Conservation (phyloP, 2,329 filamentous ascomycete genomes). For the Penicillium sp. region DNA sequence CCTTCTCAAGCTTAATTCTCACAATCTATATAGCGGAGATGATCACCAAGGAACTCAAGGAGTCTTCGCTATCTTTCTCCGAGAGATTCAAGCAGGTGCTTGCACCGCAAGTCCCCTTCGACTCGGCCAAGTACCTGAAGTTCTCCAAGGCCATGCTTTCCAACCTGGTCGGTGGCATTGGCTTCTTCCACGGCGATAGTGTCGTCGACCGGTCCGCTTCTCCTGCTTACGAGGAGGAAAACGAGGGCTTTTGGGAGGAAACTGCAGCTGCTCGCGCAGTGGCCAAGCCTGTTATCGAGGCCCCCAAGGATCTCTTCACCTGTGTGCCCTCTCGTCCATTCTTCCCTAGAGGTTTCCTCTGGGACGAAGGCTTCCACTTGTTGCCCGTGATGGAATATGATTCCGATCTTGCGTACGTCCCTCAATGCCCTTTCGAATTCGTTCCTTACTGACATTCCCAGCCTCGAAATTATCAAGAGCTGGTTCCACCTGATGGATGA, state of each 20-base stretch:
- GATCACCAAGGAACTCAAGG: constrained; percentile 69
- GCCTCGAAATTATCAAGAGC: constrained; percentile 80
- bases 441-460: constrained; percentile 24
- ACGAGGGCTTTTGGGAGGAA: constrained; percentile 94
- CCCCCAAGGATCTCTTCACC: constrained; percentile 85
- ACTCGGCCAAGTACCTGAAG: constrained; percentile 67
- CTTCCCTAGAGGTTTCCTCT: constrained; percentile 94
- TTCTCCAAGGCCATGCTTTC: constrained; percentile 93
- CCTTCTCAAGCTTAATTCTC: neutral
- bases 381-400: constrained; percentile 93
- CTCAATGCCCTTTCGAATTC: constrained; percentile 9
- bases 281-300: constrained; percentile 69
- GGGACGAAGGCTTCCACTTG: constrained; percentile 97
- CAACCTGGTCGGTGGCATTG: constrained; percentile 89
- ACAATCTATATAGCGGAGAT: constrained; percentile 51
- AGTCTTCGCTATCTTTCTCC: constrained; percentile 67
- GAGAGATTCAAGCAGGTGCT: constrained; percentile 74
- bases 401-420: constrained; percentile 69
- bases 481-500: constrained; percentile 97
- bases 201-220: constrained; percentile 88
- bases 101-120: constrained; percentile 73
- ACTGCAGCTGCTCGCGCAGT: constrained; percentile 75
- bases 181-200: constrained; percentile 89
- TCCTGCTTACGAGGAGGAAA: constrained; percentile 91
- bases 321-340: constrained; percentile 91